Percentiles rank a stretch among this genome's conserved stretches.
These are phyloP conservation scores for Pulicaria dysenterica DNA, from an alignment of 129 eudicot genomes.

Conservation along the genomic window DNA sequence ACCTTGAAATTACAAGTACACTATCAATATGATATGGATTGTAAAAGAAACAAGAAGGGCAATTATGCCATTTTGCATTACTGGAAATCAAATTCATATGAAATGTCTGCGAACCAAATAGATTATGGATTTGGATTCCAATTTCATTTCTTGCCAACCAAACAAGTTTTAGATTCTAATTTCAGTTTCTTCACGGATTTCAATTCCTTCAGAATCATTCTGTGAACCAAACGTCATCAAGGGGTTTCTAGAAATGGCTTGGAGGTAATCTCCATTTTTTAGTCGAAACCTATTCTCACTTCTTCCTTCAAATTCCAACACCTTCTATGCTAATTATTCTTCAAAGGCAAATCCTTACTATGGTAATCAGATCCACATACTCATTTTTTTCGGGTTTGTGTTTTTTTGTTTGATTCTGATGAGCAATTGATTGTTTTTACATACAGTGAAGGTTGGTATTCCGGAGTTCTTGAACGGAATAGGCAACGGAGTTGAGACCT, in stretches of 20 bases:
- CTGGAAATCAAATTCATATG: too few species aligned
- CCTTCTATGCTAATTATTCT: conserved; percentile 54
- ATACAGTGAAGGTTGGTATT: conserved; percentile 82
- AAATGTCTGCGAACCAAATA: neutral
- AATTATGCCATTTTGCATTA: too few species aligned
- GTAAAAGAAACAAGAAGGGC: too few species aligned
- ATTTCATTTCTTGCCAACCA: neutral
- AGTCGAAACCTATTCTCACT: conserved; percentile 24
- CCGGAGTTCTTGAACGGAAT: conserved; percentile 87
- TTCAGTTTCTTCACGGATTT: too few species aligned
- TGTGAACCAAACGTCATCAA: neutral
- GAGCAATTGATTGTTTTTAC: neutral
- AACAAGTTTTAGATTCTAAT: neutral
- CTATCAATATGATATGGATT: too few species aligned
- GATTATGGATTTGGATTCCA: neutral
- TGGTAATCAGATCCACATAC: conserved; percentile 40
- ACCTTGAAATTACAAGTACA: too few species aligned
- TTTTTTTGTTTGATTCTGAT: neutral
- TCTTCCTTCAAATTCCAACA: conserved; percentile 29
- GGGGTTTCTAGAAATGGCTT: conserved; percentile 51
- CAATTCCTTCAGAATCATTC: too few species aligned
- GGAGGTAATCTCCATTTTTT: conserved; percentile 44
- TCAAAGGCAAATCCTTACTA: conserved; percentile 63
- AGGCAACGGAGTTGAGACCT: conserved; percentile 84
- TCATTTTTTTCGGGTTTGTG: conserved; percentile 13